A percentile compares a stretch with the other conserved stretches of the same genome.
Evolutionary conservation across 139 green algal genomes (phyloP).

Genomic region (Trebouxia sp.): DNA sequence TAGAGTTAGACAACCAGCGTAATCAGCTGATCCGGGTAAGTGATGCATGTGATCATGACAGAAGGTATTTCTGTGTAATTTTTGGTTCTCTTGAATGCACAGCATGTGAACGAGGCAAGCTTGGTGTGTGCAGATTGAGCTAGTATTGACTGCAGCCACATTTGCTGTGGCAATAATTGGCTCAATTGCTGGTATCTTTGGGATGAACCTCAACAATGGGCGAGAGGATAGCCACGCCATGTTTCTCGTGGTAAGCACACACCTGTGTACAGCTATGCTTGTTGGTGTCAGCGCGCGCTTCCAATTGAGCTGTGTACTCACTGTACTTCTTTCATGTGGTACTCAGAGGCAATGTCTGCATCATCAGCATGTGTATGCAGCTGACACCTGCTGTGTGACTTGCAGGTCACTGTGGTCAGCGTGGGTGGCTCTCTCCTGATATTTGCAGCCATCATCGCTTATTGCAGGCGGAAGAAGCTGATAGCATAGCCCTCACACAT

Average conservation of each 20-base stretch:
- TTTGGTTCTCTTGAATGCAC: too few species aligned
- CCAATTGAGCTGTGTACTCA: too few species aligned
- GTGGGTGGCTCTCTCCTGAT: constrained; percentile 24
- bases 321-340: not conserved
- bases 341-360: not conserved
- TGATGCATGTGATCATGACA: too few species aligned
- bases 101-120: too few species aligned
- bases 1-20: constrained; percentile 88
- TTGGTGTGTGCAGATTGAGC: constrained; percentile 68
- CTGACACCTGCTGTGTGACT: not conserved
- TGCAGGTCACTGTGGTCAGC: constrained; percentile 27
- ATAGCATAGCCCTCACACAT: not conserved
- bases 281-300: not conserved
- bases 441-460: constrained; percentile 20
- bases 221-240: constrained; percentile 38
- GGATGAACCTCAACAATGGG: constrained; percentile 89
- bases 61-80: too few species aligned
- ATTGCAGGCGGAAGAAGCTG: constrained; percentile 14
- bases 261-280: not conserved
- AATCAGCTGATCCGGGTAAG: constrained; percentile 81
- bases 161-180: constrained; percentile 74
- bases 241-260: constrained; percentile 46
- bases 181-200: constrained; percentile 83
- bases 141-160: constrained; percentile 83
- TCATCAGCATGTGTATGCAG: not conserved